These are phyloP conservation scores for Gracilaria caudata DNA, from an alignment of 23 red algal species.

Conservation along the genomic window DNA sequence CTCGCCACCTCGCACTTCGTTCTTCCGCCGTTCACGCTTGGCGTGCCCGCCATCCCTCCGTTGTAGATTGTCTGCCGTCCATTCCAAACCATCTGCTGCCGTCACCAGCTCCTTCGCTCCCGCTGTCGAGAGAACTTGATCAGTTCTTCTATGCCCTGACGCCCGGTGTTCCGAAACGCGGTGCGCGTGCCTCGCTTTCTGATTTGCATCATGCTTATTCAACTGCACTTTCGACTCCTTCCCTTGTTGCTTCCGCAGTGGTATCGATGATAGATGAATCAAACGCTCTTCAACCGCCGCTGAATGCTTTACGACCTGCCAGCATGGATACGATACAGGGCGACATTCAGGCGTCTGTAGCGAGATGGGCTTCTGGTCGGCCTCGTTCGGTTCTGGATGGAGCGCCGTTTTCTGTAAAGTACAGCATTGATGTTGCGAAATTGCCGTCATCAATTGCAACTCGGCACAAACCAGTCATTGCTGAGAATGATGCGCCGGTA, in stretches of 20 bases:
- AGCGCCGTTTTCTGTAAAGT: conserved; percentile 76
- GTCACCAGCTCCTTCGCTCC: background rate
- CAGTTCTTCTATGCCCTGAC: conserved; percentile 16
- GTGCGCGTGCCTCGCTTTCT: conserved; percentile 1
- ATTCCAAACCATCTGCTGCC: conserved; percentile 14
- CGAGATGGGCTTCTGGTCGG: conserved; percentile 25
- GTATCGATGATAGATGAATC: conserved; percentile 19
- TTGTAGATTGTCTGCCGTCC: background rate
- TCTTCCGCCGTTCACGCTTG: conserved; percentile 16
- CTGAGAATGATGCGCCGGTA: conserved; percentile 35
- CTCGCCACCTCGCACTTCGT: conserved; percentile 3
- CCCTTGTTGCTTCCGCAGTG: background rate
- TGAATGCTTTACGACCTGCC: conserved; percentile 6
- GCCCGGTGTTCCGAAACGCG: background rate
- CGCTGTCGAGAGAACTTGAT: conserved; percentile 9
- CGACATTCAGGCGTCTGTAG: conserved; percentile 22
- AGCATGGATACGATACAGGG: background rate
- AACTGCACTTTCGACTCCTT: conserved; percentile 16
- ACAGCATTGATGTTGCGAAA: conserved; percentile 39
- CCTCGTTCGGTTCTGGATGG: conserved; percentile 74
- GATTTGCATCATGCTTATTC: conserved; percentile 35
- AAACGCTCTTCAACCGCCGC: background rate
- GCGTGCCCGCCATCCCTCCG: background rate
- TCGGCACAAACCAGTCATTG: background rate
- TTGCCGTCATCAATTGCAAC: conserved; percentile 35